Percentiles rank a stretch among this genome's conserved stretches.
phyloP scores from a whole-genome alignment of 1,139 yeast species.

The Hansenula lynferdii region DNA sequence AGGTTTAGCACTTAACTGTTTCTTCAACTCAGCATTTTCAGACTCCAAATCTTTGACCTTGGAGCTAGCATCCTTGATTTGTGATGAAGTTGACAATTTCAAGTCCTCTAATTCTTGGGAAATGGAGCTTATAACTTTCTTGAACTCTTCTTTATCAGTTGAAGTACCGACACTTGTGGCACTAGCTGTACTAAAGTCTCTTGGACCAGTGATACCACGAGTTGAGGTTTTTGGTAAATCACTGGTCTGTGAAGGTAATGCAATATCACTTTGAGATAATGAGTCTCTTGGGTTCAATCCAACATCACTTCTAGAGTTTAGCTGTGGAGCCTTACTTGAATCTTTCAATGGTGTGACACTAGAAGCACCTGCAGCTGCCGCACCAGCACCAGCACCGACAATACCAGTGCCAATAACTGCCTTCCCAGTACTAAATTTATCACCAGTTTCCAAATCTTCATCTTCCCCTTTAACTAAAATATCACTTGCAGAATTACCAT shows the following conservation, averaged over 20 bases:
- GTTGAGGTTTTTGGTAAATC: too few species aligned
- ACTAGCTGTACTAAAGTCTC: not conserved
- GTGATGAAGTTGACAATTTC: constrained; percentile 41
- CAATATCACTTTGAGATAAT: not conserved
- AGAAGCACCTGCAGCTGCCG: constrained; percentile 16
- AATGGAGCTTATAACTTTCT: constrained; percentile 31
- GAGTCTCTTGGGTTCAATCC: not conserved
- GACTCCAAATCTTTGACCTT: constrained; percentile 42
- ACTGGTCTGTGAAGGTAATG: too few species aligned
- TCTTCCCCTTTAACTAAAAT: constrained; percentile 1
- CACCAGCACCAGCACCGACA: constrained; percentile 12
- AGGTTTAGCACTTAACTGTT: constrained; percentile 7
- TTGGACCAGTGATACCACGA: constrained; percentile 12
- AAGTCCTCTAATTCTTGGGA: constrained; percentile 43
- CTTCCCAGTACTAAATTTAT: too few species aligned
- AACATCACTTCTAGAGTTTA: not conserved
- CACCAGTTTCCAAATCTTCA: not conserved
- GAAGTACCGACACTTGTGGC: not conserved
- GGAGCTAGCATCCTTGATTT: constrained; percentile 50
- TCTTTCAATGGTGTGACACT: constrained; percentile 8
- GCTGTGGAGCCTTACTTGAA: too few species aligned
- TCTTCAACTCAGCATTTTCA: constrained; percentile 33
- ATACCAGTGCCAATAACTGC: constrained; percentile 5
- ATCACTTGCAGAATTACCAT: constrained; percentile 10
- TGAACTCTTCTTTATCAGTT: constrained; percentile 19